Base-by-base conservation (phyloP, 805 yeast species). In the Metschnikowia sp. region DNA sequence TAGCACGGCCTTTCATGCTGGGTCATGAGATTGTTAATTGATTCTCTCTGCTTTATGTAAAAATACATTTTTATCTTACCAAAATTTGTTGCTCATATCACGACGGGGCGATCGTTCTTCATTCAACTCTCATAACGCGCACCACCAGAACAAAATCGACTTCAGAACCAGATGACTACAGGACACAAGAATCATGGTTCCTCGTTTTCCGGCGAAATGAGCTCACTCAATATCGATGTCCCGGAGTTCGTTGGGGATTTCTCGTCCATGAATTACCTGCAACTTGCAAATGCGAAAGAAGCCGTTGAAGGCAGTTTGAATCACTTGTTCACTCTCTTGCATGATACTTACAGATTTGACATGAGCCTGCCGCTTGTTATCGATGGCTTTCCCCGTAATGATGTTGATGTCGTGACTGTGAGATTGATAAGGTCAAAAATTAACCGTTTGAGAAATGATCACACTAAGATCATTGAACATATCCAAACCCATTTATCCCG, bases 321-420 rank as follows among this genome's bases (percentile, higher is more conserved):
- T 13, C 38, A 41, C 13, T 54, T 82, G 38, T 72, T 76, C 50
- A 76, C 69, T 30, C 58, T 71, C 11, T 69, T 87, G 26, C 52
- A 57, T 7, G 52, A 66, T 48, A 56, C 61, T 37, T 79, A 80
- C 52, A 66, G 72, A 10, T 81, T 74, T 3, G 83, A 78, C 53
- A 82, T 88, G 88, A 63, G 75, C 22, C 83, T 91, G 1, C 72
- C 82, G 0, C 64, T 92, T 48, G 65, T 87, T 2, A 79, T 85
- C 0, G 96, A 92, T 59, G 97, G 97, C 18, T 92, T 79, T 57
- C 99, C 99, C 0, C 69, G 97, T 37, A 64, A 72, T 13, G 97
- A 92, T 59, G 75, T 92, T 28, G 96, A 92, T 58, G 86, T 92
- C 4, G 80, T 89, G 12, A 59, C 70, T 18, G 72, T 89, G 10